Percentiles rank a stretch among this genome's conserved stretches.
Evolutionary conservation across 148 eudicot species (phyloP).

Genomic region (Diospyros kaki): DNA sequence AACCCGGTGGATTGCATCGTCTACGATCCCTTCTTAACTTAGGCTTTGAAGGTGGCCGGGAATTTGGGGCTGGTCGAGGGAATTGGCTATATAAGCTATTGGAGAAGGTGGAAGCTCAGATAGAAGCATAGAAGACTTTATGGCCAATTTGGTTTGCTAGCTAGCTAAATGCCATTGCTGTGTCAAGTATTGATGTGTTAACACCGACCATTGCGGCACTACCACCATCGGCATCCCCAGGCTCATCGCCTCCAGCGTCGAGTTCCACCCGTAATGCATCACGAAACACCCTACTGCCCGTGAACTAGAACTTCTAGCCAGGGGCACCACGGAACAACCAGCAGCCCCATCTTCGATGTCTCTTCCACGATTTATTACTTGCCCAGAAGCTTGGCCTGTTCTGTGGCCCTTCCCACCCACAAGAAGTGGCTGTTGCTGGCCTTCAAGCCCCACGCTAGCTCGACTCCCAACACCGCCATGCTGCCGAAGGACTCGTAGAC

Average conservation of each 20-base stretch:
- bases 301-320: too few species aligned
- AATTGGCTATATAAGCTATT: background rate
- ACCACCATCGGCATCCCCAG: too few species aligned
- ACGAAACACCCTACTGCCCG: too few species aligned
- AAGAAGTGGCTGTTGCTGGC: conserved; percentile 31
- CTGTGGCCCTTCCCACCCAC: conserved; percentile 50
- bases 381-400: conserved; percentile 31
- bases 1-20: too few species aligned
- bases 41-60: too few species aligned
- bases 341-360: too few species aligned
- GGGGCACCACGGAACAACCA: too few species aligned
- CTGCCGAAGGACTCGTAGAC: conserved; percentile 65
- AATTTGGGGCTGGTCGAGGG: background rate
- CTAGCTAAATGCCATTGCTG: too few species aligned
- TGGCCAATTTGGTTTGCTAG: background rate
- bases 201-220: background rate
- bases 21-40: too few species aligned
- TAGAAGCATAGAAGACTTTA: background rate
- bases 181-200: too few species aligned
- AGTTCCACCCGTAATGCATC: too few species aligned
- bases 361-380: conserved; percentile 18
- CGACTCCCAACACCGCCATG: conserved; percentile 27
- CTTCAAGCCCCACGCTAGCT: conserved; percentile 39
- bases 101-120: background rate
- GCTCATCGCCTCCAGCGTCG: too few species aligned